A percentile compares a stretch with the other conserved stretches of the same genome.
Conservation (phyloP, 495 filamentous ascomycete genomes). For the Tuber indicum region DNA sequence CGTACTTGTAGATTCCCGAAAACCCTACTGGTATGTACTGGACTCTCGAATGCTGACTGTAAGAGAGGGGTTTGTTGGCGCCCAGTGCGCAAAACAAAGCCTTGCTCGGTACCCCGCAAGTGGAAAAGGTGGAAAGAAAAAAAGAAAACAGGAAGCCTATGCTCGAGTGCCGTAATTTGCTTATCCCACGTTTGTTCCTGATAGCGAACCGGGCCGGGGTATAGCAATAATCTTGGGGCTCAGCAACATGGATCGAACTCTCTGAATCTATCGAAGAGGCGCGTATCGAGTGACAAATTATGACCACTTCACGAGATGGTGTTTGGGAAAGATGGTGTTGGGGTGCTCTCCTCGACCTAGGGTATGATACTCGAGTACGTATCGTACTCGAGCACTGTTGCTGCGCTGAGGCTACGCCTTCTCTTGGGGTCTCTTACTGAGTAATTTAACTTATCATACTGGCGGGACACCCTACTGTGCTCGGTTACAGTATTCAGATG, state of each 20-base stretch:
- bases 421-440: background rate
- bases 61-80: background rate
- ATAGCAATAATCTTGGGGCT: background rate
- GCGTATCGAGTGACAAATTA: background rate
- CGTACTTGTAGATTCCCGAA: background rate
- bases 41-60: background rate
- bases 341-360: too few relatives aligned
- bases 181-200: slow-evolving; percentile 2
- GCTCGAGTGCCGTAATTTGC: background rate
- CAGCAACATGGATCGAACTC: background rate
- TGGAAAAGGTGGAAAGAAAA: background rate
- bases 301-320: background rate
- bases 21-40: background rate
- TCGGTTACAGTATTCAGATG: background rate
- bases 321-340: background rate
- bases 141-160: background rate
- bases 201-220: background rate
- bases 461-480: background rate
- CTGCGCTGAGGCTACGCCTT: background rate
- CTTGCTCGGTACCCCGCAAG: background rate
- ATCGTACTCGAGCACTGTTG: too few relatives aligned
- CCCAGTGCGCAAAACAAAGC: background rate
- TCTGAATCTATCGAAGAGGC: background rate
- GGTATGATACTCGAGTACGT: too few relatives aligned
- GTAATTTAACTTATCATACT: background rate